Evolutionary conservation across 2,329 filamentous ascomycete genomes (phyloP).

Genomic region (Aspergillus pseudoterreus): DNA sequence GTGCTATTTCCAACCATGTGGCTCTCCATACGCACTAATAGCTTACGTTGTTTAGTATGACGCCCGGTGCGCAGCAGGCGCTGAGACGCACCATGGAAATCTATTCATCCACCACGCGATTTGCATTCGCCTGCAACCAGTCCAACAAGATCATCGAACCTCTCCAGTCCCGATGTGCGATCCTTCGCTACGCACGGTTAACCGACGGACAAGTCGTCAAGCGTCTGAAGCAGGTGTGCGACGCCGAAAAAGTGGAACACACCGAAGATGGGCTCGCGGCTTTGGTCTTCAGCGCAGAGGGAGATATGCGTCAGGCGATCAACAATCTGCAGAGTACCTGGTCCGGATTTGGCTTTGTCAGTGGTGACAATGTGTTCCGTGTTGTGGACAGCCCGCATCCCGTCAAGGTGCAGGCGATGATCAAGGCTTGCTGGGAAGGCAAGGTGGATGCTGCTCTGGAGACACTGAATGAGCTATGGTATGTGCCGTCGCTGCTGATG

Average conservation of each 20-base stretch:
- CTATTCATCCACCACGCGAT: constrained; percentile 91
- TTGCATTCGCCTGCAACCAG: constrained; percentile 97
- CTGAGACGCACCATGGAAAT: constrained; percentile 97
- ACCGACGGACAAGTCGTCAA: constrained; percentile 92
- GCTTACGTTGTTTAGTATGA: constrained; percentile 63
- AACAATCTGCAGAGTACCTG: constrained; percentile 94
- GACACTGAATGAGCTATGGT: constrained; percentile 84
- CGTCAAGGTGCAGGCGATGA: constrained; percentile 97
- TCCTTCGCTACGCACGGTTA: constrained; percentile 86
- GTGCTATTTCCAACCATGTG: constrained; percentile 2
- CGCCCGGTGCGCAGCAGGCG: constrained; percentile 90
- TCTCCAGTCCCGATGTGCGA: constrained; percentile 94
- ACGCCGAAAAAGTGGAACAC: constrained; percentile 85
- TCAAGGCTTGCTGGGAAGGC: constrained; percentile 92
- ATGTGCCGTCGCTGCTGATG: constrained; percentile 15
- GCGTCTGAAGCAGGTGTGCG: constrained; percentile 84
- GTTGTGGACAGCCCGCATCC: constrained; percentile 97
- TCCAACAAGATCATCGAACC: constrained; percentile 99
- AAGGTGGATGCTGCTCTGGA: constrained; percentile 86
- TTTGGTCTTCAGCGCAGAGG: constrained; percentile 95
- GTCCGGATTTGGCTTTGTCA: constrained; percentile 95
- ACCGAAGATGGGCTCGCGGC: constrained; percentile 92
- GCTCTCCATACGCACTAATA: not conserved
- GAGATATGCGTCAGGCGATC: constrained; percentile 98
- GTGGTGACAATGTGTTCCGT: constrained; percentile 94